phyloP scores from a whole-genome alignment of 2,329 filamentous ascomycete genomes.

The Mariannaea elegans region DNA sequence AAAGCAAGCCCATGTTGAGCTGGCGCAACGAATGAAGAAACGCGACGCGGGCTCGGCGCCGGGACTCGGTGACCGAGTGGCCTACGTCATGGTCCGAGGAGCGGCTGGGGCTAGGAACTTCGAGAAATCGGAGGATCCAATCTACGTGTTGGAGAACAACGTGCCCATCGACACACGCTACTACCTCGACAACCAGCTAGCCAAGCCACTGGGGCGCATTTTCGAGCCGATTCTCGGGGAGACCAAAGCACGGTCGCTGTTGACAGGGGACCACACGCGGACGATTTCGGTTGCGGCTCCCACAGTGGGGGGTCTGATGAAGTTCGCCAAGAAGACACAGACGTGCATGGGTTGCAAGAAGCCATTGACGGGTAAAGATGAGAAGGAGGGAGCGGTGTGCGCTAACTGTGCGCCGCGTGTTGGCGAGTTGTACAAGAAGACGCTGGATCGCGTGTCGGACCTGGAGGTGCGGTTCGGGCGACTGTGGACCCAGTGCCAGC shows the following conservation, averaged over 20 bases:
- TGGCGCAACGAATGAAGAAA: constrained; percentile 96
- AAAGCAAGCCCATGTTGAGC: constrained; percentile 95
- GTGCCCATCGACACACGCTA: constrained; percentile 98
- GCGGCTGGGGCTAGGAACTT: constrained; percentile 91
- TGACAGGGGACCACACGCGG: constrained; percentile 95
- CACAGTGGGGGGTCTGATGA: constrained; percentile 93
- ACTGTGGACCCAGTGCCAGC: constrained; percentile 97
- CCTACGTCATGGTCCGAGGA: constrained; percentile 97
- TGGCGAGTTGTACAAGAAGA: constrained; percentile 93
- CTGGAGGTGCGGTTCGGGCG: constrained; percentile 91
- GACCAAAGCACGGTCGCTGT: constrained; percentile 84
- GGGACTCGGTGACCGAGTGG: constrained; percentile 91
- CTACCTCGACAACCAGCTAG: constrained; percentile 97
- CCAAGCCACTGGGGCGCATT: constrained; percentile 92
- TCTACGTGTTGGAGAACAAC: constrained; percentile 97
- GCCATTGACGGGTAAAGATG: constrained; percentile 81
- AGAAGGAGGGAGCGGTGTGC: constrained; percentile 87
- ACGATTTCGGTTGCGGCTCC: constrained; percentile 92
- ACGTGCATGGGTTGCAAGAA: constrained; percentile 99
- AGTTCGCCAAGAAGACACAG: constrained; percentile 96
- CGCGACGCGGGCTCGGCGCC: constrained; percentile 95
- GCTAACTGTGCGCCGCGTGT: constrained; percentile 84
- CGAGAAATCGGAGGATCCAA: constrained; percentile 95
- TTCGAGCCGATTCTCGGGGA: constrained; percentile 98
- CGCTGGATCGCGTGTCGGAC: constrained; percentile 86